phyloP scores from a whole-genome alignment of 2,329 filamentous ascomycete species.

The Sporothrix luriei region DNA sequence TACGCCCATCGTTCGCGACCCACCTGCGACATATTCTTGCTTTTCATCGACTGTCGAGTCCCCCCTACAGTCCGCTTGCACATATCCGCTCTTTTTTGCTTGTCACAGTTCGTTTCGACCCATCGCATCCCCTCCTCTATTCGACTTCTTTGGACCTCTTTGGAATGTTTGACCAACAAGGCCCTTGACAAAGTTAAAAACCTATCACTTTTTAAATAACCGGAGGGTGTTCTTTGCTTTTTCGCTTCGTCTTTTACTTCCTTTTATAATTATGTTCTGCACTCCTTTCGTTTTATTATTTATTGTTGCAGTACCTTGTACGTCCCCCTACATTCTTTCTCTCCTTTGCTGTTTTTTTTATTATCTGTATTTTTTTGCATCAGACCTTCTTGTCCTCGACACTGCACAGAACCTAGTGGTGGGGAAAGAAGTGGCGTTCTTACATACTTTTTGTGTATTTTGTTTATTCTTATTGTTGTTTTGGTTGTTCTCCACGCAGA shows the following conservation, averaged over 20 bases:
- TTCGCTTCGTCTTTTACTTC: neutral
- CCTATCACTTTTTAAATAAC: slow-evolving; percentile 8
- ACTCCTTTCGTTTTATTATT: neutral
- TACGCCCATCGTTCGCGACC: neutral
- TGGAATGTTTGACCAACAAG: neutral
- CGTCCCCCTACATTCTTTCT: neutral
- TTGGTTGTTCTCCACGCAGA: slow-evolving; percentile 4
- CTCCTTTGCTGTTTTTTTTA: slow-evolving; percentile 13
- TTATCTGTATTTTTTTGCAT: slow-evolving; percentile 7
- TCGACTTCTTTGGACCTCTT: slow-evolving; percentile 7
- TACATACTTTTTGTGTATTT: neutral
- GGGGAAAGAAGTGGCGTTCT: neutral
- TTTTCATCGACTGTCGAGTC: slow-evolving; percentile 2
- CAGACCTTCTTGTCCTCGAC: slow-evolving; percentile 7
- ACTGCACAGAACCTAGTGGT: neutral
- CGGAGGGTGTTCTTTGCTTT: neutral
- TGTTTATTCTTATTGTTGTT: neutral
- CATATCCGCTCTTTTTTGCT: neutral
- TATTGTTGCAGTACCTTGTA: neutral
- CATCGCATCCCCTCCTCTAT: neutral
- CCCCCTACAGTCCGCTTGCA: neutral
- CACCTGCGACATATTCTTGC: neutral
- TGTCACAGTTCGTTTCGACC: neutral
- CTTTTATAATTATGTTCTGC: slow-evolving; percentile 8
- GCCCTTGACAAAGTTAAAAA: neutral